Evolutionary conservation across 345 rosid species (phyloP), one percentile per base, ranked within the genome.

Genomic region (Melaleuca alternifolia): DNA sequence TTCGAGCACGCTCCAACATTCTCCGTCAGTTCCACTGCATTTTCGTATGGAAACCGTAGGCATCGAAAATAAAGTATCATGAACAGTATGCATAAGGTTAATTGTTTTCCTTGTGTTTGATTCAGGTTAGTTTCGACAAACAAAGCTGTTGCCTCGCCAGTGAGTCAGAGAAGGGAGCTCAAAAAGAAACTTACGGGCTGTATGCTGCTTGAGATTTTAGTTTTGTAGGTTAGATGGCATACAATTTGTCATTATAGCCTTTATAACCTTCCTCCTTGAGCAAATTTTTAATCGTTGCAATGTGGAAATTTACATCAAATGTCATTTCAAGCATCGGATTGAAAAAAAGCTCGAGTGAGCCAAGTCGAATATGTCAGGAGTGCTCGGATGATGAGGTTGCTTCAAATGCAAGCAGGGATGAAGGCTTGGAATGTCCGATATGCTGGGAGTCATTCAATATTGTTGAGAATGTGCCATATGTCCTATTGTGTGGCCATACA

Each of bases 391-490:
- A 92, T 50, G 93, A 92, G 37, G 84, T 82, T 6, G 85, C 89
- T 59, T 82, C 84, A 50, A 90, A 37, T 62, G 57, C 51, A 51
- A 88, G 85, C 71, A 84, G 87, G 77, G 93, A 89, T 21, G 93
- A 92, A 76, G 90, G 93, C 51, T 44, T 92, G 84, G 93, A 92
- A 85, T 92, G 93, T 83, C 93, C 93, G 0, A 86, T 92, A 33
- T 92, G 93, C 89, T 92, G 91, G 89, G 92, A 91, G 61, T 91
- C 93, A 21, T 92, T 92, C 86, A 92, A 92, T 82, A 88, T 92
- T 82, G 93, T 90, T 16, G 93, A 92, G 84, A 92, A 92, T 51
- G 92, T 92, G 52, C 93, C 93, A 21, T 82, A 88, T 57, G 91
- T 90, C 75, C 76, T 90, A 52, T 89, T 91, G 90, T 92, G 93